A percentile compares a stretch with the other conserved stretches of the same genome.
phyloP scores from a whole-genome alignment of 2,329 filamentous ascomycete species.

The Daldinia sp. region DNA sequence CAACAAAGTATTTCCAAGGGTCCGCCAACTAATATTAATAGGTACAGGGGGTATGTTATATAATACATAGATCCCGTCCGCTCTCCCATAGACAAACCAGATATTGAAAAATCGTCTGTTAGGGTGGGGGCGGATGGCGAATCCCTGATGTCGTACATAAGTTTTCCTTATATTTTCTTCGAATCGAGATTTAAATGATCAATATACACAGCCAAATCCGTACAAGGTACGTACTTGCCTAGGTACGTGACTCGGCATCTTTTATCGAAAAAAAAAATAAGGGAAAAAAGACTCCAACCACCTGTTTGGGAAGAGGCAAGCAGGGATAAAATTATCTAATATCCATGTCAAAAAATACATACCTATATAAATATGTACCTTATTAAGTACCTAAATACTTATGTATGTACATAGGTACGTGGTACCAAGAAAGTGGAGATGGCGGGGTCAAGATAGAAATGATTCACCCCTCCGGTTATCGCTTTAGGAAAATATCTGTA shows the following conservation, averaged over 20 bases:
- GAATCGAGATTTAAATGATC: no score
- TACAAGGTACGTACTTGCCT: neutral
- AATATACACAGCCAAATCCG: no score
- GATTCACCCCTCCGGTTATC: constrained; percentile 27
- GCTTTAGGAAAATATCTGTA: constrained; percentile 18
- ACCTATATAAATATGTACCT: no score
- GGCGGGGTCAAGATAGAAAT: constrained; percentile 17
- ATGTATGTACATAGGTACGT: neutral
- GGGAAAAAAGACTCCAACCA: no score
- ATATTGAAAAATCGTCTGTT: neutral
- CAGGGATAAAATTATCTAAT: neutral
- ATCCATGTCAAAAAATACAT: no score
- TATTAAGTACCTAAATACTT: neutral
- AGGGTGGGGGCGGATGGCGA: neutral
- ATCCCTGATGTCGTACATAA: constrained; percentile 10
- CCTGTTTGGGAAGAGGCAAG: neutral
- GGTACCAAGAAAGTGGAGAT: constrained; percentile 1
- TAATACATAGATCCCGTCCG: constrained; percentile 19
- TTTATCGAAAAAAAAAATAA: neutral
- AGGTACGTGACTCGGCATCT: neutral
- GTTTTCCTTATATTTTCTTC: neutral
- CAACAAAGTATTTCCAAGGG: no score
- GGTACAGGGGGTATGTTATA: no score
- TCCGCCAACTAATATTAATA: no score
- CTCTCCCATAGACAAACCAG: constrained; percentile 5